Conservation (phyloP, 495 filamentous ascomycete genomes). For the Aspergillus wentii region DNA sequence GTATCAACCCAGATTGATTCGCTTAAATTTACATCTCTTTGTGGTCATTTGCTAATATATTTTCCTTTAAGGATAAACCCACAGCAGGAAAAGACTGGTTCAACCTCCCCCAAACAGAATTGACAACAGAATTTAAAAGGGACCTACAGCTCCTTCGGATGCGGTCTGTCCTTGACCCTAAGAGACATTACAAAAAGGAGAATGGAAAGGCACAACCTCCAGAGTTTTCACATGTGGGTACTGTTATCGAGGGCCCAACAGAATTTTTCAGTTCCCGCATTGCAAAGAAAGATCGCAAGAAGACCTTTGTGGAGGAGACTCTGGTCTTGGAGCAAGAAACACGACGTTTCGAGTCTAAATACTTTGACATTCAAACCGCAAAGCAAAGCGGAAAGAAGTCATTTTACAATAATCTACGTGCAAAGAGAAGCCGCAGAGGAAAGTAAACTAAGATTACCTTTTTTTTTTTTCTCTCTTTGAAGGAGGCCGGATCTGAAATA, state of each 20-base stretch:
- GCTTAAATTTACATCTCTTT: conserved; percentile 3
- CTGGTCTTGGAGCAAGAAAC: conserved; percentile 58
- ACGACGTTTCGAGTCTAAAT: conserved; percentile 65
- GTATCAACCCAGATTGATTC: conserved; percentile 2
- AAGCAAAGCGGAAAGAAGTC: conserved; percentile 71
- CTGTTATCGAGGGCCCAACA: conserved; percentile 81
- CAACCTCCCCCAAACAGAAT: conserved; percentile 73
- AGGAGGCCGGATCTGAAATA: not conserved
- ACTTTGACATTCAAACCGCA: conserved; percentile 58
- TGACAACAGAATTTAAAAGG: conserved; percentile 79
- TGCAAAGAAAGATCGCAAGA: conserved; percentile 80
- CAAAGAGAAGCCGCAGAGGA: conserved; percentile 44
- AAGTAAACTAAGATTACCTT: conserved; percentile 22
- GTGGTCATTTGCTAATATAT: conserved; percentile 21
- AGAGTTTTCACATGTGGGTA: conserved; percentile 83
- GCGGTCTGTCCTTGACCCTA: conserved; percentile 82
- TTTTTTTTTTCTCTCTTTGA: not conserved
- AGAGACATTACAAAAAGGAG: conserved; percentile 89
- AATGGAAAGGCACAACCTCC: conserved; percentile 61
- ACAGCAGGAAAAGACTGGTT: conserved; percentile 71
- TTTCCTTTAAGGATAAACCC: conserved; percentile 43
- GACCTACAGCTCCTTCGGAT: conserved; percentile 85
- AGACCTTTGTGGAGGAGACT: conserved; percentile 86
- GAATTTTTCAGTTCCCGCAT: conserved; percentile 79
- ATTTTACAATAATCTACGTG: conserved; percentile 62